Conservation (phyloP, 331 rosid species). For the Arachis monticola region DNA sequence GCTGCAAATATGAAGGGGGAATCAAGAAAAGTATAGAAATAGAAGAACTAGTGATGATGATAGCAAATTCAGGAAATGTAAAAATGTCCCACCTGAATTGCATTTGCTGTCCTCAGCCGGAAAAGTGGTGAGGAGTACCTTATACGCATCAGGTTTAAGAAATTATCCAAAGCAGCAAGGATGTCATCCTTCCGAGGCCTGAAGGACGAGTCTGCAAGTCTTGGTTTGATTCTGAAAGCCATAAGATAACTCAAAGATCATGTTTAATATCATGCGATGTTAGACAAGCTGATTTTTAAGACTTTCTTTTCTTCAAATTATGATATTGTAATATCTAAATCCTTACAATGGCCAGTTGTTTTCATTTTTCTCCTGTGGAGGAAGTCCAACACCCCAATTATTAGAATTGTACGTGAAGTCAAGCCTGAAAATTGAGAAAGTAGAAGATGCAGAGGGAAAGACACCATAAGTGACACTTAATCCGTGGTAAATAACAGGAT, state of each 20-base stretch:
- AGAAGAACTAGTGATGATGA: too few species aligned
- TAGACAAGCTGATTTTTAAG: too few species aligned
- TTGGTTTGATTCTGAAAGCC: conserved; percentile 76
- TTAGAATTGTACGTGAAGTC: conserved; percentile 84
- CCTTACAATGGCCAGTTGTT: conserved; percentile 86
- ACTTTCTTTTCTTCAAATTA: conserved; percentile 1
- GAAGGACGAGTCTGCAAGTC: conserved; percentile 86
- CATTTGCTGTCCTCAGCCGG: conserved; percentile 78
- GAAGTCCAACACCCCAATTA: conserved; percentile 98
- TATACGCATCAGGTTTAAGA: conserved; percentile 68
- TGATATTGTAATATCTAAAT: conserved; percentile 25
- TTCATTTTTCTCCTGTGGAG: conserved; percentile 86
- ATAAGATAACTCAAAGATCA: conserved; percentile 25
- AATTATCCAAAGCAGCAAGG: conserved; percentile 67
- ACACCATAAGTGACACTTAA: conserved; percentile 23
- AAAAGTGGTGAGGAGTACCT: conserved; percentile 94
- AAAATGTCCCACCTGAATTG: conserved; percentile 66
- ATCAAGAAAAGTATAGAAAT: too few species aligned
- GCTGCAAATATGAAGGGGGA: conserved; percentile 43
- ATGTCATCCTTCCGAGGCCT: conserved; percentile 68
- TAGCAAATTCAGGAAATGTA: too few species aligned
- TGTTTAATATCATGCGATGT: neutral
- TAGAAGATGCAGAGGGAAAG: neutral
- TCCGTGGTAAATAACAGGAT: conserved; percentile 25
- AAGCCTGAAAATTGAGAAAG: conserved; percentile 54